Conservation (phyloP, 495 filamentous ascomycete species). For the Penicillium paradoxum region DNA sequence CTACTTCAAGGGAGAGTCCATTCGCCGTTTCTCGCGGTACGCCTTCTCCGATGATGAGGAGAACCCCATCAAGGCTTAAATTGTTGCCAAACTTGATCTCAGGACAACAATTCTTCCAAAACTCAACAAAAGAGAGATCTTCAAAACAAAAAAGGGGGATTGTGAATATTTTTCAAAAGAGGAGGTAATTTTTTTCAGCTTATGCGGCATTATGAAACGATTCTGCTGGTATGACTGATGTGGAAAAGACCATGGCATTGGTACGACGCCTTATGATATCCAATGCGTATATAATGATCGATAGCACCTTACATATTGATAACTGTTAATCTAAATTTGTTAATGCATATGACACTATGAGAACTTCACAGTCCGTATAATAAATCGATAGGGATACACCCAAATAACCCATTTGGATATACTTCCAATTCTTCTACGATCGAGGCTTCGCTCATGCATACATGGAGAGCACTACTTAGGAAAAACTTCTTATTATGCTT, state of each 20-base stretch:
- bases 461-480: too few species aligned
- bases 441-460: too few species aligned
- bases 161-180: not conserved
- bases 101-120: not conserved
- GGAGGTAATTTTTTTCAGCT: not conserved
- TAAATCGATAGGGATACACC: too few species aligned
- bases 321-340: not conserved
- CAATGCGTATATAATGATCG: slow-evolving; percentile 16
- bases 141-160: not conserved
- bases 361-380: not conserved
- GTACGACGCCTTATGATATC: not conserved
- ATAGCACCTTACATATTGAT: not conserved
- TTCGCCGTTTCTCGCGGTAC: slow-evolving; percentile 59
- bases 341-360: not conserved
- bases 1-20: slow-evolving; percentile 65
- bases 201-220: not conserved
- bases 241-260: not conserved
- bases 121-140: not conserved
- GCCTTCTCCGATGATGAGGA: slow-evolving; percentile 58
- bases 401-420: too few species aligned
- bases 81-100: not conserved
- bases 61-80: slow-evolving; percentile 24
- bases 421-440: too few species aligned
- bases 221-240: slow-evolving; percentile 1
- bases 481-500: too few species aligned